phyloP scores from a whole-genome alignment of 352 stramenopile species.

The Phytophthora uliginosa region DNA sequence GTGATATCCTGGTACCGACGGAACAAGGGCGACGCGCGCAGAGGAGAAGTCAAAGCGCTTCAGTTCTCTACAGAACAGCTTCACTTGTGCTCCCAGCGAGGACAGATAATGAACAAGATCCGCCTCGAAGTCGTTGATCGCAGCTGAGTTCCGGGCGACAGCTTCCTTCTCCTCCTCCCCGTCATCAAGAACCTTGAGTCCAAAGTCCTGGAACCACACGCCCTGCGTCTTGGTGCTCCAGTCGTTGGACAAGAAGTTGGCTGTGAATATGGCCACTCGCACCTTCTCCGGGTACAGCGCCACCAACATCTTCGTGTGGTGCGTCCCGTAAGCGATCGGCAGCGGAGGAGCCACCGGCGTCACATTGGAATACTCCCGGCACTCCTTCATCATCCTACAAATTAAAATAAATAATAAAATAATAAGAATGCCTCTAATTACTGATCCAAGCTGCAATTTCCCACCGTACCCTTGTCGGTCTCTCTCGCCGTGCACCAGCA shows the following conservation, averaged over 20 bases:
- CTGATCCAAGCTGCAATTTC: too few relatives aligned
- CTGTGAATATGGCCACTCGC: constrained; percentile 87
- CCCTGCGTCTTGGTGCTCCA: constrained; percentile 90
- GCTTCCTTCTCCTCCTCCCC: constrained; percentile 31
- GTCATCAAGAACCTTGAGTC: constrained; percentile 57
- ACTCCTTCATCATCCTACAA: constrained; percentile 67
- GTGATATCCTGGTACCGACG: constrained; percentile 78
- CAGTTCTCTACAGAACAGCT: constrained; percentile 60
- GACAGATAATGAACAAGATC: constrained; percentile 78
- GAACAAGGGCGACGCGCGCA: constrained; percentile 66
- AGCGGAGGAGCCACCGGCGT: constrained; percentile 71
- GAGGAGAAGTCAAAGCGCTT: constrained; percentile 70
- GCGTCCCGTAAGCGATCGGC: constrained; percentile 86
- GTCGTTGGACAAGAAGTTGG: constrained; percentile 85
- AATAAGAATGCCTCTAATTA: too few relatives aligned
- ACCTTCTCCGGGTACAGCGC: constrained; percentile 71
- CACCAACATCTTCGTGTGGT: constrained; percentile 92
- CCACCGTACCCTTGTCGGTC: constrained; percentile 47
- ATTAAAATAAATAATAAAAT: too few relatives aligned
- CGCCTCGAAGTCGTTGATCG: constrained; percentile 57
- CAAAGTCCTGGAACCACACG: constrained; percentile 88
- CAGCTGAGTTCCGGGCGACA: not conserved
- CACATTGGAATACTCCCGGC: constrained; percentile 67
- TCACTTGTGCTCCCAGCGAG: constrained; percentile 52
- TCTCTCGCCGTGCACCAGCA: constrained; percentile 84